Conservation (phyloP, 345 rosid genomes). For the Lepidium africanum region DNA sequence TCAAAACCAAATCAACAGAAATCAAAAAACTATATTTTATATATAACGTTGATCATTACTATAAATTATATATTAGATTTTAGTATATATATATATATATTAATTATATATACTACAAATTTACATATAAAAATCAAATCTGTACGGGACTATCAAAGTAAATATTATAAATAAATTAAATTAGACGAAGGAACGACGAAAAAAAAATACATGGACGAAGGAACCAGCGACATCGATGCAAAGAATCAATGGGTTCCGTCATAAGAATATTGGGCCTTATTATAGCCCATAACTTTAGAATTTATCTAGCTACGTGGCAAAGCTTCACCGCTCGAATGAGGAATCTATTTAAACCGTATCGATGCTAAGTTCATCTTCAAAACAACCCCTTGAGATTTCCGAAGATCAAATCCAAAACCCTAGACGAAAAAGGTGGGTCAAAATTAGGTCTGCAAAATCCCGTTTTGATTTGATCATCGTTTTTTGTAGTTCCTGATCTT, state of each 20-base stretch:
- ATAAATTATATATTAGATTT: too few species aligned
- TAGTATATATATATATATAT: too few species aligned
- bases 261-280: not conserved
- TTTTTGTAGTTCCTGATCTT: slow-evolving; percentile 13
- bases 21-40: too few species aligned
- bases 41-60: too few species aligned
- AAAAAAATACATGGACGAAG: too few species aligned
- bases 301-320: slow-evolving; percentile 20
- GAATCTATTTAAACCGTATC: slow-evolving; percentile 25
- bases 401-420: slow-evolving; percentile 22
- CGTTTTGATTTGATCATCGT: not conserved
- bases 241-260: not conserved
- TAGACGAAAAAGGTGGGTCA: slow-evolving; percentile 14
- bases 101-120: too few species aligned
- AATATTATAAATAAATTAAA: too few species aligned
- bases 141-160: too few species aligned
- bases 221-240: not conserved
- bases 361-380: not conserved
- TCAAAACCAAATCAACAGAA: too few species aligned
- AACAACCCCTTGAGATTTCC: slow-evolving; percentile 18
- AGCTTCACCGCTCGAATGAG: slow-evolving; percentile 22
- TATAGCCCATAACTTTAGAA: not conserved
- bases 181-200: too few species aligned
- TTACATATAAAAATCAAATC: too few species aligned
- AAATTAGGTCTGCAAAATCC: not conserved